Base-by-base conservation (phyloP, 1,284 basidiomycete species). In the Leccinum solheimii region DNA sequence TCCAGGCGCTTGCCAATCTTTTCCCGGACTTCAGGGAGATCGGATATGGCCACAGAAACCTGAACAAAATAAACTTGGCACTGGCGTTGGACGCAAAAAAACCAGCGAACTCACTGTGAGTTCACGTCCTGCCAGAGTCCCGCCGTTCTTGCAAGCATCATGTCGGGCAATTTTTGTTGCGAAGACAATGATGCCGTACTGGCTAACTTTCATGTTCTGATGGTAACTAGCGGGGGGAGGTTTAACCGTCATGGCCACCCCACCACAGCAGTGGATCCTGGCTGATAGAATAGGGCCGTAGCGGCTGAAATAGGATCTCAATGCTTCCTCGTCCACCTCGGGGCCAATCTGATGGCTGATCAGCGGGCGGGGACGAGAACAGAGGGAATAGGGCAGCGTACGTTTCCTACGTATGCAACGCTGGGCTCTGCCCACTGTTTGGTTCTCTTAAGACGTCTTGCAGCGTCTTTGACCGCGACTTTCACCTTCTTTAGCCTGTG, bases 341-440 rank as follows among this genome's bases (percentile, higher is more conserved):
- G 74, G 72, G 52, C 72, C 64, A 32, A 79, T 64, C 76, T 69
- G 58, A 60, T 26, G 50, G 30, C 51, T 36, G 9, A 34, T 59
- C 23, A 57, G 50, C 19, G 9, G 60, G 21, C 11, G 43, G 53
- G 51, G 51, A 49, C 27, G 51, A 57, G 30, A 40, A n/a, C 23
- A 34, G 50, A 40, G 21, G 13, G 16, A 43, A 1, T 5, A 16
- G 11, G 3, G 27, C 5, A 45, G 43, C 84, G 64, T 66, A 88
- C 87, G 68, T 88, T 88, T 43, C 87, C 87, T 27, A 87, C 83
- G 68, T 78, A 88, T 21, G 84, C 76, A 62, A 76, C 76, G 23
- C 74, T 75, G 50, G 70, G 72, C 10, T 67, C 68, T 4, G 26
- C 51, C 13, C 59, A 3, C 3, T 56, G 57, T 27, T 64, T 66